Evolutionary conservation across 1,284 basidiomycete genomes (phyloP), one percentile per base, ranked within the genome.

Genomic region (Ganoderma sp.): DNA sequence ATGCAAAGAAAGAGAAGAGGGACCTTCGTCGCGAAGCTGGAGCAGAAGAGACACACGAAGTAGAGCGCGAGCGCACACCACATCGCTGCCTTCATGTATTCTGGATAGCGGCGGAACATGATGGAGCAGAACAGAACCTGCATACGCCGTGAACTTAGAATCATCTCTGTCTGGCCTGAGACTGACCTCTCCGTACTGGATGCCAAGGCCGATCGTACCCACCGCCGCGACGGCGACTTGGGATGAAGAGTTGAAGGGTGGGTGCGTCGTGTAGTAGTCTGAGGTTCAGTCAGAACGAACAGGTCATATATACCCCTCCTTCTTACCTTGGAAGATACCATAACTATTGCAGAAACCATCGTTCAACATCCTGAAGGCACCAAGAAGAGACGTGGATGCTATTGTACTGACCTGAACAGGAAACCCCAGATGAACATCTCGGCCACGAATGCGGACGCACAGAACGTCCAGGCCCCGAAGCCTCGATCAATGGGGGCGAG

Each of bases 371-470:
- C 4, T 45, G 22, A 8, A n/a, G 22, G 14, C n/a, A 41, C 39
- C 7, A 14, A 6, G 25, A 4, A 8, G 22, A 10, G 28, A 37
- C 39, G 6, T n/a, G 17, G 10, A 34, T 14, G 6, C 8, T 19
- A 10, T 15, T 3, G n/a, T 22, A 9, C 67, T 7, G 19, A 67
- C 71, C 71, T 72, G 67, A 70, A 72, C n/a, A 68, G 25, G 62
- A 72, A 72, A 3, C 81, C 80, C 82, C 81, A 84, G 25, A 83
- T 76, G 61, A 84, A 73, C 37, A 78, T 78, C 64, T 82, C 80
- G 5, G 82, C 76, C n/a, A 72, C 41, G 28, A 72, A 72, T 0
- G 66, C 65, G 48, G 67, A 70, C 3, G 69, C 69, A 28, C 71
- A 70, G 63, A 73, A 73, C 15, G 68, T 63, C 71, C 71, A 73